Evolutionary conservation across 2,329 filamentous ascomycete genomes (phyloP).

Genomic region (Diaporthe citriasiana): DNA sequence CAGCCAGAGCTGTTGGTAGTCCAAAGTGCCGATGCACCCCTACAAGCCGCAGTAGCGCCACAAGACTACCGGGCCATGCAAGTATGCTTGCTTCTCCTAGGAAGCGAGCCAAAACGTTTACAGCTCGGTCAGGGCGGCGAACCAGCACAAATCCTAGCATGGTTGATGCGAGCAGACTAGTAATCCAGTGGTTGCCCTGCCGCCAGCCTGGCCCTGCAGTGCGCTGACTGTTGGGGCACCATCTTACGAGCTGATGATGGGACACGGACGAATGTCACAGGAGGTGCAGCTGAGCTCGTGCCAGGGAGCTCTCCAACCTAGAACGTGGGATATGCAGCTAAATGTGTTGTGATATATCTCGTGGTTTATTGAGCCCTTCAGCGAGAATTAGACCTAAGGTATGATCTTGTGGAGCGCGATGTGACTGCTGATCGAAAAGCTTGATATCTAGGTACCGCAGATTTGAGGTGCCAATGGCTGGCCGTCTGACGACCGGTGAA

Average conservation of each 20-base stretch:
- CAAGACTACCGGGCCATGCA: neutral
- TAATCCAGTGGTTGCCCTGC: conserved; percentile 17
- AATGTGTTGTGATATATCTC: conserved; percentile 12
- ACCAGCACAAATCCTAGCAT: neutral
- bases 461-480: neutral
- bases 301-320: conserved; percentile 15
- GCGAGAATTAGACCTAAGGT: conserved; percentile 15
- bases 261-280: neutral
- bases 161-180: conserved; percentile 1
- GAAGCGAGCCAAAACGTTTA: neutral
- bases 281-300: neutral
- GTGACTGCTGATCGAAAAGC: conserved; percentile 21
- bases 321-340: conserved; percentile 30
- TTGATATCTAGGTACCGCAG: neutral
- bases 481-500: neutral
- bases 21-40: conserved; percentile 18
- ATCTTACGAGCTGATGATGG: conserved; percentile 7
- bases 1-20: neutral
- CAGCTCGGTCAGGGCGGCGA: conserved; percentile 8
- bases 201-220: conserved; percentile 9
- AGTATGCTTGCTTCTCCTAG: neutral
- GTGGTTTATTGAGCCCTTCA: conserved; percentile 14
- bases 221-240: conserved; percentile 6
- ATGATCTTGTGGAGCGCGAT: neutral
- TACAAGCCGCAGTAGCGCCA: conserved; percentile 24